Percentiles rank a stretch among this genome's conserved stretches.
Evolutionary conservation across 2,329 filamentous ascomycete species (phyloP).

Genomic region (Lojkania enalia): DNA sequence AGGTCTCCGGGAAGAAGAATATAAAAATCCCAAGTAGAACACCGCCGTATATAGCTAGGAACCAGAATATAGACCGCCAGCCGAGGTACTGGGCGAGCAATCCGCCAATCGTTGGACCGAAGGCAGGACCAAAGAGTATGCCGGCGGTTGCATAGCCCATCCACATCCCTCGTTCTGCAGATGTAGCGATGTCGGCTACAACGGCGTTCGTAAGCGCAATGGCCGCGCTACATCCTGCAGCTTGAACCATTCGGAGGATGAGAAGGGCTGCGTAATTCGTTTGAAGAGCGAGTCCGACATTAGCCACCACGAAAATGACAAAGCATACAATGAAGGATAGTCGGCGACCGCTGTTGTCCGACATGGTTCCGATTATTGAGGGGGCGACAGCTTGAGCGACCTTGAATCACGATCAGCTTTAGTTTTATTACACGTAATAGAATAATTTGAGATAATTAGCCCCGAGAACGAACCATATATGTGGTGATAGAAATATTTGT

Average conservation of each 20-base stretch:
- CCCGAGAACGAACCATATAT: slow-evolving; percentile 50
- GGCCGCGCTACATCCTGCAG: slow-evolving; percentile 46
- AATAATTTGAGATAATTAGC: too few species aligned
- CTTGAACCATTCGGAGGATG: slow-evolving; percentile 43
- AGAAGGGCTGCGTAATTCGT: slow-evolving; percentile 42
- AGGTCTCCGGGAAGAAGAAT: slow-evolving; percentile 50
- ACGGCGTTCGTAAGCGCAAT: slow-evolving; percentile 68
- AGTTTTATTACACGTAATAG: not conserved
- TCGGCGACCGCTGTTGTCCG: slow-evolving; percentile 56
- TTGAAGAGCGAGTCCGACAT: slow-evolving; percentile 43
- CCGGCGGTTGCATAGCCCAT: slow-evolving; percentile 67
- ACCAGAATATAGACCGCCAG: slow-evolving; percentile 48
- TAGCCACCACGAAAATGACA: slow-evolving; percentile 42
- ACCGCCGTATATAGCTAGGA: slow-evolving; percentile 47
- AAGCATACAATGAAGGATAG: slow-evolving; percentile 55
- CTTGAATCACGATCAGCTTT: slow-evolving; percentile 20
- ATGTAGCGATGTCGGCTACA: slow-evolving; percentile 71
- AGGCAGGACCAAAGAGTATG: slow-evolving; percentile 40
- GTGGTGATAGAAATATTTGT: slow-evolving; percentile 58
- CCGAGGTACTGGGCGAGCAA: slow-evolving; percentile 38
- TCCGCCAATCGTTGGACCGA: slow-evolving; percentile 43
- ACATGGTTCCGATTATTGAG: slow-evolving; percentile 56
- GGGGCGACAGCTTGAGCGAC: slow-evolving; percentile 57
- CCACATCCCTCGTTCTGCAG: slow-evolving; percentile 71
- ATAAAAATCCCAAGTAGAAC: slow-evolving; percentile 39